Evolutionary conservation across 495 filamentous ascomycete genomes (phyloP), one percentile per base, ranked within the genome.

Genomic region (Jackrogersella multiformis): DNA sequence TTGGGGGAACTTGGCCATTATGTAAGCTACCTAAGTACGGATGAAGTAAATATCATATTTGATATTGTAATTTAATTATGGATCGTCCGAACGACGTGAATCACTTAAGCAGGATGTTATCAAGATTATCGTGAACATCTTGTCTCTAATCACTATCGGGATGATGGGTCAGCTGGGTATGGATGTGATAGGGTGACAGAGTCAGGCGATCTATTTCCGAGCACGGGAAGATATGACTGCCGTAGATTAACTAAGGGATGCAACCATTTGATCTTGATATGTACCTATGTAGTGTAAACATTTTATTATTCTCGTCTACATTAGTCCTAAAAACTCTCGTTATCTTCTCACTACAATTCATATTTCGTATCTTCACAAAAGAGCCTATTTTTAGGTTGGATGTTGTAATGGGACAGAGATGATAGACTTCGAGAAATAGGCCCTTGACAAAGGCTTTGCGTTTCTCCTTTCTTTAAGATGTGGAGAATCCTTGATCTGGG

Each of bases 121-220:
- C 28, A 30, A 30, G 12, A 49, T 15, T 24, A 4, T 45, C 28
- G 35, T 35, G 28, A 51, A n/a, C 15, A 16, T 35, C 16, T 49
- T 61, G 59, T 58, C 39, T 51, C 39, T 60, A 51, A 2, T 69
- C 21, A 42, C 61, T 69, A 61, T 65, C 61, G 46, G 10, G 49
- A 15, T 42, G 42, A 26, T 45, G 55, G 67, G 57, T 69, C 67
- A 65, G 26, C 61, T 55, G 67, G 61, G 28, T 51, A 18, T 6
- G 42, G 30, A 53, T 64, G 66, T 51, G 66, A 60, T 51, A 69
- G 30, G 56, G 38, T 64, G 67, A 69, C 45, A 20, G 23, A 56
- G 67, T 69, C 67, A 69, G 61, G 38, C 56, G 67, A 58, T 69
- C 61, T 56, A 61, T 61, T 69, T 63, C 38, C 21, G 42, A 55